Base-by-base conservation (phyloP, 352 stramenopile species). In the Globisporangium irregulare region DNA sequence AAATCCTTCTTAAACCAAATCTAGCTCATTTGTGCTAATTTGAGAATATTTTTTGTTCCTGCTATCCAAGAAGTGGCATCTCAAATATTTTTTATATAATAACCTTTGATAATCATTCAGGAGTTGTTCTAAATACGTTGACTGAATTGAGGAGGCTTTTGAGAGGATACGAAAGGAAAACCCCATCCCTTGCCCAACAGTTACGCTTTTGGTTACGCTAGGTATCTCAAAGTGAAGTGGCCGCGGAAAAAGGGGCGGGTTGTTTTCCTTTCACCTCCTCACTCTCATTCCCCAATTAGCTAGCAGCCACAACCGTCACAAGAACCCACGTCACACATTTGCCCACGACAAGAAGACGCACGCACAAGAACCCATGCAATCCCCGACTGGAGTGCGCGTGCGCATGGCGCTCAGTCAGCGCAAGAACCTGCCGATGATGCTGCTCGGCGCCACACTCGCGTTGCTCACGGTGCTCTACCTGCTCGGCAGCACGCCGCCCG, bases 361-460 rank as follows among this genome's bases (percentile, higher is more conserved):
- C 4, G 41, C 7, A 64, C 7, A 61, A 20, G 32, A 10, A 57
- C 51, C 6, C 9, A 91, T 93, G 82, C 84, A 90, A 72, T 87
- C 78, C 27, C 63, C 79, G 6, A 72, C 79, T 8, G 83, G 77
- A 29, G 78, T 93, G 70, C 83, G 85, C 68, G 71, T 91, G 77
- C 83, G 83, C 67, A 83, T 93, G 74, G 79, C 76, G 62, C 68
- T 93, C 8, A 75, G 59, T 51, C 78, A 91, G 73, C 81, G 82
- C 48, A 82, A 82, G 66, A 86, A 91, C 62, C 69, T 93, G 54
- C 84, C 79, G 32, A 68, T 78, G 25, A 70, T 91, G 61, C 64
- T 92, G 25, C 54, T 89, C 2, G 62, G 73, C 43, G 74, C 76
- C 9, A 71, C 80, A 24, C 67, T 76, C 14, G 67, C 73, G 46